Conservation (phyloP, 768 basidiomycete genomes). For the Rhodotorula taiwanensis region DNA sequence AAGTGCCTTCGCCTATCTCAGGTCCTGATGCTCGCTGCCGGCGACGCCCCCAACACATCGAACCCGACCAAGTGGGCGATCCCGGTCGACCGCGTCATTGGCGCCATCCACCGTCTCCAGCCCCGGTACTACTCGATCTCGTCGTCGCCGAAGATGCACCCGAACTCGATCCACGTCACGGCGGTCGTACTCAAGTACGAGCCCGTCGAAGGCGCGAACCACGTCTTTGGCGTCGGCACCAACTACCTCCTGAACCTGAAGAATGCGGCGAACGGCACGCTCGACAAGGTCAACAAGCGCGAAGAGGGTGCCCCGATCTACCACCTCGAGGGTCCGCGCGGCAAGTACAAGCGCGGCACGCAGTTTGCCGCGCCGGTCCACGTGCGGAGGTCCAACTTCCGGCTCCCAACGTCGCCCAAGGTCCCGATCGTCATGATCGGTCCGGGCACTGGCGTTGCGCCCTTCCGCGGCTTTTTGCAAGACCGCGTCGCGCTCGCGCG, state of each 20-base stretch:
- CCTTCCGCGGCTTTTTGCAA: constrained; percentile 98
- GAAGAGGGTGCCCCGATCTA: constrained; percentile 57
- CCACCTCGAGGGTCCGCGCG: constrained; percentile 81
- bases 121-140: constrained; percentile 99
- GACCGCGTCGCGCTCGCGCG: constrained; percentile 94
- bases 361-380: constrained; percentile 84
- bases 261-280: constrained; percentile 51
- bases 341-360: constrained; percentile 61
- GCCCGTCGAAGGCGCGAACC: constrained; percentile 53
- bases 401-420: constrained; percentile 94
- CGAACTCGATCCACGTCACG: constrained; percentile 87
- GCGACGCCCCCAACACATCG: constrained; percentile 65
- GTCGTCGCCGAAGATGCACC: constrained; percentile 84
- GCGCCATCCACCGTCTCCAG: constrained; percentile 84
- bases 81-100: constrained; percentile 94
- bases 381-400: constrained; percentile 91
- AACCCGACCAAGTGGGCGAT: constrained; percentile 74
- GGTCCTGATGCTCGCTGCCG: constrained; percentile 81
- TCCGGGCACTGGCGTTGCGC: constrained; percentile 98
- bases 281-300: constrained; percentile 42
- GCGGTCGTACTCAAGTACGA: constrained; percentile 92
- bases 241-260: constrained; percentile 95
- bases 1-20: constrained; percentile 84
- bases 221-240: constrained; percentile 83
- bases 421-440: constrained; percentile 99